Evolutionary conservation across 2,329 filamentous ascomycete genomes (phyloP).

Genomic region (Cladosporium colombiae): DNA sequence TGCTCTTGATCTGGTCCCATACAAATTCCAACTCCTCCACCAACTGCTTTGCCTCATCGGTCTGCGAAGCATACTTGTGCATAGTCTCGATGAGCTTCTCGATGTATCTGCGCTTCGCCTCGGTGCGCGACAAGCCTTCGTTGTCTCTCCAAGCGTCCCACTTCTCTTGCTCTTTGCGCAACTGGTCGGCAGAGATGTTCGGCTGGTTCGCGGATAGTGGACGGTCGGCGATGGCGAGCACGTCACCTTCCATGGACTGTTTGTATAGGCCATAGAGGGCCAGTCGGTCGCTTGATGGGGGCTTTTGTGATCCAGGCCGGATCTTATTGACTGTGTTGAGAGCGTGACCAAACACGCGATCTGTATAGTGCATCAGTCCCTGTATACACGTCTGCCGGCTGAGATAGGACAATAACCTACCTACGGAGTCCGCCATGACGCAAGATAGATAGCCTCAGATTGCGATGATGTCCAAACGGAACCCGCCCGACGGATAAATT

Average conservation of each 20-base stretch:
- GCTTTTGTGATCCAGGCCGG: slow-evolving; percentile 86
- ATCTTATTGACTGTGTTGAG: slow-evolving; percentile 99
- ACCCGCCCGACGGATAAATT: background rate
- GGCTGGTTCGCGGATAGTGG: slow-evolving; percentile 48
- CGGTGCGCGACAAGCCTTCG: slow-evolving; percentile 77
- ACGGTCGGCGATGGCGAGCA: slow-evolving; percentile 88
- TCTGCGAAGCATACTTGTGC: slow-evolving; percentile 88
- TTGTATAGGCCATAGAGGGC: slow-evolving; percentile 98
- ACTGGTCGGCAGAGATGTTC: slow-evolving; percentile 25
- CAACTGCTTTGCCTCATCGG: slow-evolving; percentile 80
- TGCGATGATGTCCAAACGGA: background rate
- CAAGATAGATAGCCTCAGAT: background rate
- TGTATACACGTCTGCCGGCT: background rate
- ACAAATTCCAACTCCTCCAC: slow-evolving; percentile 97
- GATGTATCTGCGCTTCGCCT: slow-evolving; percentile 92
- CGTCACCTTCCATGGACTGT: slow-evolving; percentile 97
- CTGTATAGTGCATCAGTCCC: slow-evolving; percentile 48
- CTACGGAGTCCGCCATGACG: slow-evolving; percentile 16
- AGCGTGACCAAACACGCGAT: slow-evolving; percentile 97
- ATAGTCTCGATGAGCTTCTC: slow-evolving; percentile 93
- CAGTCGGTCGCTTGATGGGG: slow-evolving; percentile 80
- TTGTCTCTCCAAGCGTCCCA: slow-evolving; percentile 94
- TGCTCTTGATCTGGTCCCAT: slow-evolving; percentile 96
- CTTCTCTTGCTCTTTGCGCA: slow-evolving; percentile 43
- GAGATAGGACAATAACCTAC: background rate